A percentile compares a stretch with the other conserved stretches of the same genome.
These are phyloP conservation scores for Ogataea thermomethanolica DNA, from an alignment of 805 yeast genomes.

Conservation along the genomic window DNA sequence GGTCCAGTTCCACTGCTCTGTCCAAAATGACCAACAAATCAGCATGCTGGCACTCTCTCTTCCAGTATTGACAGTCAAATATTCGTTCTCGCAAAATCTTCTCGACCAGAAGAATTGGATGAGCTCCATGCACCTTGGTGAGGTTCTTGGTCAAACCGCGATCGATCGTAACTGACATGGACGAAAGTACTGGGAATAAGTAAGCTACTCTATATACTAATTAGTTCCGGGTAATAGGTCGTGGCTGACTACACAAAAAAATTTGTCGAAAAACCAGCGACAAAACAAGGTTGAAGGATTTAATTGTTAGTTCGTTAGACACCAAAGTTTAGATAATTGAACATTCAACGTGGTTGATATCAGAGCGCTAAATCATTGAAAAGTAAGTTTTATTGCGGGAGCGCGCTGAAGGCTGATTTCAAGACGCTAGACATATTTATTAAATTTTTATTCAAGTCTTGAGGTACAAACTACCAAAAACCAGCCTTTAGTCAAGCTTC, in stretches of 20 bases:
- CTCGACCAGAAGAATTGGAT: constrained; percentile 51
- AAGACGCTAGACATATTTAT: too few species aligned
- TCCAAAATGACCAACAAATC: constrained; percentile 45
- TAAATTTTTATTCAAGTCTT: too few species aligned
- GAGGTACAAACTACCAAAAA: too few species aligned
- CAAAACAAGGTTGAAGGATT: constrained; percentile 7
- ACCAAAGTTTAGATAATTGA: constrained; percentile 1
- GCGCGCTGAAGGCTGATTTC: too few species aligned
- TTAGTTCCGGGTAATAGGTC: constrained; percentile 13
- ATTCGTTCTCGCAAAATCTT: constrained; percentile 57
- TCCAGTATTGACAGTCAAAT: constrained; percentile 55
- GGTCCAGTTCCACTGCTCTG: constrained; percentile 37
- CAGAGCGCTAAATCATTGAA: constrained; percentile 8
- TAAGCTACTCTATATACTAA: not conserved
- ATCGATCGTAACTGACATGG: constrained; percentile 28
- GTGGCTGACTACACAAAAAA: constrained; percentile 8
- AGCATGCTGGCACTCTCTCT: constrained; percentile 49
- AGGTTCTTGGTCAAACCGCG: constrained; percentile 33
- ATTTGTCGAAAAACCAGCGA: constrained; percentile 15
- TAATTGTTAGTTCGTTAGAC: constrained; percentile 5
- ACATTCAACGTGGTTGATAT: constrained; percentile 1
- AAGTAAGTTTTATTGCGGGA: constrained; percentile 1
- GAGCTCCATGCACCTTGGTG: constrained; percentile 38
- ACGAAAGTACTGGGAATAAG: not conserved
- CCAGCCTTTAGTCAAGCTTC: too few species aligned